Evolutionary conservation across 768 basidiomycete genomes (phyloP), one percentile per base, ranked within the genome.

Genomic region (Sistotremastrum niveocremeum): DNA sequence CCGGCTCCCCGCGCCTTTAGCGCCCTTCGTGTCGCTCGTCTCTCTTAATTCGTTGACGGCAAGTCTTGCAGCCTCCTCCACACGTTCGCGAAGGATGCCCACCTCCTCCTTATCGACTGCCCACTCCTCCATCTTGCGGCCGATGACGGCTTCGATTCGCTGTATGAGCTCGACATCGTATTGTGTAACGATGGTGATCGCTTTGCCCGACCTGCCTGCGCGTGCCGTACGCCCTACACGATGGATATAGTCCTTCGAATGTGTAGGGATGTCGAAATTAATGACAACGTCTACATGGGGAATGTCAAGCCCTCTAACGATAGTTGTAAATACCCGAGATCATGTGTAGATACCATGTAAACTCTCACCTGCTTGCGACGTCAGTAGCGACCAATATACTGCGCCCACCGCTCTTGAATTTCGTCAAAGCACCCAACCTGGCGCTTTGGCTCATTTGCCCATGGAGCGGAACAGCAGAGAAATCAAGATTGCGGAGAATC

Each of bases 171-270:
- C 95, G 46, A 99, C 90, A 54, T 99, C 95, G 62, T 98, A 99
- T 64, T 99, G 95, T 4, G 94, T 89, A 28, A 97, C 91, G 37
- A 99, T 75, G n/a, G 93, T 95, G 56, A 99, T 85, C 1, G 88
- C 82, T 66, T 97, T 97, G 39, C 95, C 95, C 2, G 90, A 79
- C 38, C 95, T 78, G n/a, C 95, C 95, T 3, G 95, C 95, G 58
- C 95, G 84, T 5, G 95, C 95, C 33, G 95, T 99, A 47, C 95
- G 79, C 36, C 95, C 95, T 7, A 99, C 95, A 39, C 95, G 80
- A 60, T 99, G 95, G 42, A 99, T 95, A 64, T 99, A 99, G 62
- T 98, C 95, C 68, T 99, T 98, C 10, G 93, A 97, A 60, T 98
- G 88, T 1, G 88, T 88, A 1, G 95, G 95, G 51, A 97, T 84